Base-by-base conservation (phyloP, 495 filamentous ascomycete species). In the Platismatia glauca region DNA sequence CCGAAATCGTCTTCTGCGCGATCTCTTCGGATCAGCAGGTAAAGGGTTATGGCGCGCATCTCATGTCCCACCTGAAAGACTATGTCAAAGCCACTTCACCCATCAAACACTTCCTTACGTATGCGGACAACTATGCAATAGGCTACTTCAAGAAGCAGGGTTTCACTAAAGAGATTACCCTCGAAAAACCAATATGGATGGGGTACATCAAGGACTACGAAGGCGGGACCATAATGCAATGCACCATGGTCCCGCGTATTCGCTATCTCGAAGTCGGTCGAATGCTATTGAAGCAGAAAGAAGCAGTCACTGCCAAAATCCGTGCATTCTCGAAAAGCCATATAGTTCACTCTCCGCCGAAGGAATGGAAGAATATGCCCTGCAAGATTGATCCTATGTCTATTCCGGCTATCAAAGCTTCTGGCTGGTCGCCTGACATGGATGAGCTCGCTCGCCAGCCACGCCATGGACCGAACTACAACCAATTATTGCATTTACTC, bases 131-230 rank as follows among this genome's bases (percentile, higher is more conserved):
- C 71, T 97, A 97, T 70, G 94, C 94, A 27, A 98, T 97, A 66
- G 94, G 95, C 11, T 98, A 97, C 71, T 98, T 98, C 78, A 95
- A 97, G 73, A 98, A 98, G 73, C 94, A 98, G 73, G 94, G 94
- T 0, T 98, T 98, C 68, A 97, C 95, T 0, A 98, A 98, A 72
- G 92, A 98, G 66, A 97, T 98, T 67, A 96, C 91, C 0, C 83
- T 98, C 2, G 89, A 92, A 52, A 88, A 84, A 70, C 83, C 86
- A 11, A 86, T 89, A 22, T 98, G 94, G 94, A 98, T 97, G 95
- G 94, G 94, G 35, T 98, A 97, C 71, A 98, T 98, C 73, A 98
- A 98, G 74, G 94, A 98, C 74, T 98, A 98, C 74, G 94, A 98
- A 76, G 94, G 94, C 35, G 94, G 94, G 50, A 98, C 94, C 0